Percentiles rank a stretch among this genome's conserved stretches.
Evolutionary conservation across 2,329 filamentous ascomycete species (phyloP).

Genomic region (Phaeomoniella chlamydospora): DNA sequence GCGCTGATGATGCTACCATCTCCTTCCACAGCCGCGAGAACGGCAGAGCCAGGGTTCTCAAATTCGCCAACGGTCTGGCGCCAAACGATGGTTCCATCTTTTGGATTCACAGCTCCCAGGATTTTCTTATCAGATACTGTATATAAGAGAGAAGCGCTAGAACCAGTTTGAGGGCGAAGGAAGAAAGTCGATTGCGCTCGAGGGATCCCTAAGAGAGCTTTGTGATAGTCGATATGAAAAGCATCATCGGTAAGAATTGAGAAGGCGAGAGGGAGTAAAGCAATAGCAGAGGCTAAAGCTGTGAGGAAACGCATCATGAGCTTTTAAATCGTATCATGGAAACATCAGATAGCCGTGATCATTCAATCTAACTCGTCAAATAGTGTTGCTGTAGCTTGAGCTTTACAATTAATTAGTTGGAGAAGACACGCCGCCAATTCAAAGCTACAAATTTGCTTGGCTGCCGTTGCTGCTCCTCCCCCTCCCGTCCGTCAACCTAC

Average conservation of each 20-base stretch:
- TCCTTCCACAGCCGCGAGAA: slow-evolving; percentile 38
- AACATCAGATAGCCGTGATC: too few species aligned
- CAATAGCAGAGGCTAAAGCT: slow-evolving; percentile 1
- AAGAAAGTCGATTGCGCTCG: slow-evolving; percentile 45
- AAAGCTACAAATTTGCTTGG: background rate
- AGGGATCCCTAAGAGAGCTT: slow-evolving; percentile 73
- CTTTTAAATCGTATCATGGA: too few species aligned
- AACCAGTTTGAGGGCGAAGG: background rate
- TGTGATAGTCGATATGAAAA: slow-evolving; percentile 82
- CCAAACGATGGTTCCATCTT: slow-evolving; percentile 74
- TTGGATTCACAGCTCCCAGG: slow-evolving; percentile 78
- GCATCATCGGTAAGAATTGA: slow-evolving; percentile 82
- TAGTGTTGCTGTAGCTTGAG: too few species aligned
- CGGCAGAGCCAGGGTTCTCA: slow-evolving; percentile 19
- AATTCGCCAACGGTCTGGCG: slow-evolving; percentile 55
- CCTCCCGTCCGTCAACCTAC: too few species aligned
- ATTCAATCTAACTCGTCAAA: too few species aligned
- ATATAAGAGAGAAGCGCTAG: slow-evolving; percentile 42
- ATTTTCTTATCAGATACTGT: slow-evolving; percentile 75
- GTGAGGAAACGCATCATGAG: background rate
- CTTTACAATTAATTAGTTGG: background rate
- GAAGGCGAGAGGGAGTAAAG: background rate
- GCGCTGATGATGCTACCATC: slow-evolving; percentile 67
- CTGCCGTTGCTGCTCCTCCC: too few species aligned
- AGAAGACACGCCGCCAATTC: background rate